A percentile compares a stretch with the other conserved stretches of the same genome.
Conservation (phyloP, 2,329 filamentous ascomycete genomes). For the Penicillium aurantiogriseum region DNA sequence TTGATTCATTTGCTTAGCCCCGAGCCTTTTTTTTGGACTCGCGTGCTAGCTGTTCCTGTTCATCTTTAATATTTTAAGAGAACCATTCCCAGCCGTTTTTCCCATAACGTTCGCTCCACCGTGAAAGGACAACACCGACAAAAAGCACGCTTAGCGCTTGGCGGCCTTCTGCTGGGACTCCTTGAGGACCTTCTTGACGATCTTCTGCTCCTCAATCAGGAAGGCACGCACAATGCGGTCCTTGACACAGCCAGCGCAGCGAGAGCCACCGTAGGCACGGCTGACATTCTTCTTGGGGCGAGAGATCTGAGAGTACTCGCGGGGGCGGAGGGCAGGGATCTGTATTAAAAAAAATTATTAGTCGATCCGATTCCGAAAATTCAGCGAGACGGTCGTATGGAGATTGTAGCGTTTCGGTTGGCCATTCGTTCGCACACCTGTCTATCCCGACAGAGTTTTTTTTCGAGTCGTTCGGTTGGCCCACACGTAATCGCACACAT, state of each 20-base stretch:
- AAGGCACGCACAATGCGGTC: slow-evolving; percentile 97
- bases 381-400: slow-evolving; percentile 6
- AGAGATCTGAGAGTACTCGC: slow-evolving; percentile 95
- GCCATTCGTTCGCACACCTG: slow-evolving; percentile 15
- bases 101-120: slow-evolving; percentile 36
- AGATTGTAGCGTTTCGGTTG: slow-evolving; percentile 9
- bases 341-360: slow-evolving; percentile 40
- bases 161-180: slow-evolving; percentile 75
- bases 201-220: slow-evolving; percentile 99
- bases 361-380: slow-evolving; percentile 7
- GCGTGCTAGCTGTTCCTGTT: slow-evolving; percentile 35
- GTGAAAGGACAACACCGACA: slow-evolving; percentile 38
- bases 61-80: slow-evolving; percentile 34
- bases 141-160: slow-evolving; percentile 45
- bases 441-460: slow-evolving; percentile 13
- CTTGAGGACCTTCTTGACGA: slow-evolving; percentile 99
- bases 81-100: slow-evolving; percentile 39
- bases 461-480: slow-evolving; percentile 12
- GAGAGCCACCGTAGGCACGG: slow-evolving; percentile 96
- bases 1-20: slow-evolving; percentile 37
- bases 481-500: slow-evolving; percentile 18
- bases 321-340: slow-evolving; percentile 95
- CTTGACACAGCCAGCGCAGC: slow-evolving; percentile 98
- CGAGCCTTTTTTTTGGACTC: slow-evolving; percentile 26
- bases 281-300: slow-evolving; percentile 99